Conservation (phyloP, 2,329 filamentous ascomycete genomes). For the Trichoderma afroharzianum region DNA sequence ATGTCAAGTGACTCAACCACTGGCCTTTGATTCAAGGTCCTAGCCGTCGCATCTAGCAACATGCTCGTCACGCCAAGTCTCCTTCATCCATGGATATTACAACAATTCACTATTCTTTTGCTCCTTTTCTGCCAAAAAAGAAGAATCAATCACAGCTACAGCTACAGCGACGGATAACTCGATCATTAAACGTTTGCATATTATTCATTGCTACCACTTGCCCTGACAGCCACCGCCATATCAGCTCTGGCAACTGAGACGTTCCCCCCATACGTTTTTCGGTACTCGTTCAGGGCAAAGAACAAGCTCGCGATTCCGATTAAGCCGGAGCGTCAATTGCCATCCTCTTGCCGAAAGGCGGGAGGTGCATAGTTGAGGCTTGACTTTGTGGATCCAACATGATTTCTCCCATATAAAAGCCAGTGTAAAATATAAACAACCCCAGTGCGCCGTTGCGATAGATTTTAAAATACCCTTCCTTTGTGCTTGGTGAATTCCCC, state of each 20-base stretch:
- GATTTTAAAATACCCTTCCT: neutral
- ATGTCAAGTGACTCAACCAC: neutral
- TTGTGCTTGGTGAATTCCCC: neutral
- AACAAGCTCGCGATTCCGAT: slow-evolving; percentile 75
- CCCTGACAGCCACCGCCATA: slow-evolving; percentile 53
- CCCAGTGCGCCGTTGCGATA: neutral
- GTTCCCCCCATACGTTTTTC: slow-evolving; percentile 64
- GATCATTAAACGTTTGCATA: neutral
- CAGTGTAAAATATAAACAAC: neutral
- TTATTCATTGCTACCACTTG: slow-evolving; percentile 29
- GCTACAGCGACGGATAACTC: neutral
- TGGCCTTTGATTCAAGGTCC: slow-evolving; percentile 1
- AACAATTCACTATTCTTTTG: neutral
- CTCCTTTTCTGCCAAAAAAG: neutral
- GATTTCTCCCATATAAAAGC: slow-evolving; percentile 4
- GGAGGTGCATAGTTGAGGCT: slow-evolving; percentile 83
- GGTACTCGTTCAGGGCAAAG: slow-evolving; percentile 83
- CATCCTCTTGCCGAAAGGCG: slow-evolving; percentile 74
- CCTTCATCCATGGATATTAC: neutral
- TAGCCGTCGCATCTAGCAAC: neutral
- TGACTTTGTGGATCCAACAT: slow-evolving; percentile 93
- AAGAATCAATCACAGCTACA: neutral
- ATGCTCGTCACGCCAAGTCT: neutral
- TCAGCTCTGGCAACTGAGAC: slow-evolving; percentile 59
- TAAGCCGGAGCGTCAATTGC: slow-evolving; percentile 98